Conservation (phyloP, 1,284 basidiomycete species). For the Sporisorium reilianum region DNA sequence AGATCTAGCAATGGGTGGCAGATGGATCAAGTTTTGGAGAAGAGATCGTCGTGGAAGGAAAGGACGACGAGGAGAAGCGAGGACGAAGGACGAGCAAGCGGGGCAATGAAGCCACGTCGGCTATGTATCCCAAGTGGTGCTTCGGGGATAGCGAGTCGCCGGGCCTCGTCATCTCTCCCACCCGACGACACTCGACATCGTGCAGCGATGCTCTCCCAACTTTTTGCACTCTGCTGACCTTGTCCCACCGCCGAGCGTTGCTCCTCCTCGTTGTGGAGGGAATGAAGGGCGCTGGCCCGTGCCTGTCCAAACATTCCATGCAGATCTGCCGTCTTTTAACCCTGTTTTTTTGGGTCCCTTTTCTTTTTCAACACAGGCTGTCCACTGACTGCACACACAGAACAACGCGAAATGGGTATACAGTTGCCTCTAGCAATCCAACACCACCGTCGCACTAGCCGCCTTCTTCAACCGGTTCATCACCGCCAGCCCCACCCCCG, state of each 20-base stretch:
- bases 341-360: not conserved
- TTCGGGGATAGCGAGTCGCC: not conserved
- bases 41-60: not conserved
- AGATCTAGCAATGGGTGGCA: not conserved
- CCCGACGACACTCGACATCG: not conserved
- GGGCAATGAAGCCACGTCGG: not conserved
- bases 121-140: not conserved
- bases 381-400: not conserved
- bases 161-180: not conserved
- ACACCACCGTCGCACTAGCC: constrained; percentile 71
- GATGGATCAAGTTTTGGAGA: not conserved
- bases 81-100: too few species aligned
- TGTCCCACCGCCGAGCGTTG: too few species aligned
- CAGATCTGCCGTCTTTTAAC: too few species aligned
- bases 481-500: constrained; percentile 87
- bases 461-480: constrained; percentile 99
- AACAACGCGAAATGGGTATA: not conserved
- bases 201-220: not conserved
- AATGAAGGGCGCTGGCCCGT: not conserved
- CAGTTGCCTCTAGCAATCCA: constrained; percentile 37
- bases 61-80: not conserved
- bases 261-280: not conserved
- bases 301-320: not conserved
- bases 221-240: too few species aligned
- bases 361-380: not conserved